These are phyloP conservation scores for Jimgerdemannia flammicorona DNA, from an alignment of 192 early-diverging fungal species.

Conservation along the genomic window DNA sequence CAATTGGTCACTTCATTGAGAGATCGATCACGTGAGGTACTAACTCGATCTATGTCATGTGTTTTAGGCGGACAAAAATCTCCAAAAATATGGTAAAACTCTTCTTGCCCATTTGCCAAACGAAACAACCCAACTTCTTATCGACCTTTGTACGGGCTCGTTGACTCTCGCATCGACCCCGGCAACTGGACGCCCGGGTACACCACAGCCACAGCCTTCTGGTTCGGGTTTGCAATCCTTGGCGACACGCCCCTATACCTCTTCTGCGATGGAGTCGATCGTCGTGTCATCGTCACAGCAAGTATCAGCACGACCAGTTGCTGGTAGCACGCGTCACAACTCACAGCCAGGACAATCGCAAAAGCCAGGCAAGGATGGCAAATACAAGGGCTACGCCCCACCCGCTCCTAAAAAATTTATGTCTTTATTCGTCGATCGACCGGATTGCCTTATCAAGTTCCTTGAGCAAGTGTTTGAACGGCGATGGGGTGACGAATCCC, in stretches of 20 bases:
- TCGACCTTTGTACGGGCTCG: slow-evolving; percentile 50
- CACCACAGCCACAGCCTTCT: background rate
- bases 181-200: background rate
- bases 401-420: slow-evolving; percentile 71
- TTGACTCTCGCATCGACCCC: slow-evolving; percentile 10
- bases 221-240: background rate
- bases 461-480: slow-evolving; percentile 79
- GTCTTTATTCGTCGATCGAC: slow-evolving; percentile 84
- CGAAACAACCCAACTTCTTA: slow-evolving; percentile 49
- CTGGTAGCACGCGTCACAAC: background rate
- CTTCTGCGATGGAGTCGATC: background rate
- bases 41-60: background rate
- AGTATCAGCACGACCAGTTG: slow-evolving; percentile 5
- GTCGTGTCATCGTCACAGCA: background rate
- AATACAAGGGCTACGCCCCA: slow-evolving; percentile 29
- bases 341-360: background rate
- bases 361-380: background rate
- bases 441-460: slow-evolving; percentile 75
- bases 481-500: slow-evolving; percentile 57
- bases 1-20: background rate
- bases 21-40: background rate
- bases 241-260: background rate
- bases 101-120: slow-evolving; percentile 51
- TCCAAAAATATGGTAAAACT: slow-evolving; percentile 55
- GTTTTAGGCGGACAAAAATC: slow-evolving; percentile 44